Evolutionary conservation across 2,329 filamentous ascomycete genomes (phyloP).

Genomic region (Pseudogymnoascus sp.): DNA sequence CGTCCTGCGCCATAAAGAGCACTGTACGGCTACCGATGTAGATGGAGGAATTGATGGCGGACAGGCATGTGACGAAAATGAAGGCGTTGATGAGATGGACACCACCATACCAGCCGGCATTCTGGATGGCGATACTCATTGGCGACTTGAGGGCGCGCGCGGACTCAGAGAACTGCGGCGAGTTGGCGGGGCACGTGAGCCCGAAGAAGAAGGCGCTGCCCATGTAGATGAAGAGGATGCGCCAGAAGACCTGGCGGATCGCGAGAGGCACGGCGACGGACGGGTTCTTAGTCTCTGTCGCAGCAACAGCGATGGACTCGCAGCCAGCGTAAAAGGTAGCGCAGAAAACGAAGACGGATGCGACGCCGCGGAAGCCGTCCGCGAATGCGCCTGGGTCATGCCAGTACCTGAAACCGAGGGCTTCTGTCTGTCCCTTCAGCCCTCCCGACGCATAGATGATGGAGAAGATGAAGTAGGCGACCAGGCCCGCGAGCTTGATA

Average conservation of each 20-base stretch:
- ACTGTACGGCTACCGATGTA: slow-evolving; percentile 70
- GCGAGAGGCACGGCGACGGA: slow-evolving; percentile 36
- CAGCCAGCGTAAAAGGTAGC: slow-evolving; percentile 64
- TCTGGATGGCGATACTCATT: slow-evolving; percentile 66
- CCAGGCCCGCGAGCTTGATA: slow-evolving; percentile 59
- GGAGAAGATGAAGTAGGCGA: slow-evolving; percentile 66
- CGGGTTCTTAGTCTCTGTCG: slow-evolving; percentile 43
- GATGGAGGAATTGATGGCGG: slow-evolving; percentile 65
- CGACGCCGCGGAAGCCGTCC: slow-evolving; percentile 57
- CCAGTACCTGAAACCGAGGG: slow-evolving; percentile 65
- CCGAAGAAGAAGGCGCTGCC: slow-evolving; percentile 67
- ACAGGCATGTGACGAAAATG: slow-evolving; percentile 64
- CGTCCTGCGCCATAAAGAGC: slow-evolving; percentile 65
- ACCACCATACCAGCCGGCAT: slow-evolving; percentile 63
- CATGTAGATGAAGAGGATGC: slow-evolving; percentile 50
- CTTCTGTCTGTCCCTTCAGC: slow-evolving; percentile 45
- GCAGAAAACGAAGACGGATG: slow-evolving; percentile 59
- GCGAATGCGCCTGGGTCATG: slow-evolving; percentile 60
- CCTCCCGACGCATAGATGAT: slow-evolving; percentile 64
- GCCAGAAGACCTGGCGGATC: slow-evolving; percentile 33
- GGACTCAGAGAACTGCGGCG: slow-evolving; percentile 52
- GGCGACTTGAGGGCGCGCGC: slow-evolving; percentile 58
- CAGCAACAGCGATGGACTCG: slow-evolving; percentile 48
- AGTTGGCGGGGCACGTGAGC: slow-evolving; percentile 63
- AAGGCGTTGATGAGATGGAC: slow-evolving; percentile 72